Evolutionary conservation across 2,329 filamentous ascomycete species (phyloP).

Genomic region (Tolypocladium paradoxum): DNA sequence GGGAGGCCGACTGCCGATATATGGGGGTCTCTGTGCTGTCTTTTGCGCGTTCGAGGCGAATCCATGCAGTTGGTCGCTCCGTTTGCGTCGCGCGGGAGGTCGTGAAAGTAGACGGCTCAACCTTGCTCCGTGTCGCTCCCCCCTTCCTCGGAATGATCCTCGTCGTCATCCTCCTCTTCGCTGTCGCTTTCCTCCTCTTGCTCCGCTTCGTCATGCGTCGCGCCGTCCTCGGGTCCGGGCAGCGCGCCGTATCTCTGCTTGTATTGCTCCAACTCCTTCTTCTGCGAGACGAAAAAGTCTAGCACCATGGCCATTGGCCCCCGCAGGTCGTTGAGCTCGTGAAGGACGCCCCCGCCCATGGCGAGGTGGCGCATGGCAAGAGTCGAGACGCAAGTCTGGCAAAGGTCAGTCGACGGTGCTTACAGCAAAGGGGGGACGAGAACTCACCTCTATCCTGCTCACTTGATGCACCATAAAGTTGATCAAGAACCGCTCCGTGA

Average conservation of each 20-base stretch:
- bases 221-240: constrained; percentile 3
- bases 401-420: not conserved
- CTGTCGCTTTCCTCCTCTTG: constrained; percentile 13
- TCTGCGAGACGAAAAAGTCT: constrained; percentile 45
- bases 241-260: constrained; percentile 41
- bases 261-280: constrained; percentile 54
- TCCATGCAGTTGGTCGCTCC: not conserved
- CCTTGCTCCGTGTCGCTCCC: constrained; percentile 13
- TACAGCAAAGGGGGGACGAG: not conserved
- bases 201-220: constrained; percentile 7
- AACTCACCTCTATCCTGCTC: constrained; percentile 81
- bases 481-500: constrained; percentile 78
- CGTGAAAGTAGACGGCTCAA: not conserved
- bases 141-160: constrained; percentile 1
- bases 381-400: constrained; percentile 69
- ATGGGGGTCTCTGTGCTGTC: too few relatives aligned
- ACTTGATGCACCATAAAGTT: constrained; percentile 94
- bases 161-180: constrained; percentile 9
- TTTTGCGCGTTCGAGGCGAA: too few relatives aligned
- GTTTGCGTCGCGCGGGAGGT: not conserved
- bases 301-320: constrained; percentile 69
- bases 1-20: too few relatives aligned
- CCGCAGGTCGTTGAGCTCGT: constrained; percentile 59
- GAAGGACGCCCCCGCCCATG: constrained; percentile 51
- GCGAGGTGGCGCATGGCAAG: constrained; percentile 71